Conservation (phyloP, 2,329 filamentous ascomycete species). For the Pseudogymnoascus sp. region DNA sequence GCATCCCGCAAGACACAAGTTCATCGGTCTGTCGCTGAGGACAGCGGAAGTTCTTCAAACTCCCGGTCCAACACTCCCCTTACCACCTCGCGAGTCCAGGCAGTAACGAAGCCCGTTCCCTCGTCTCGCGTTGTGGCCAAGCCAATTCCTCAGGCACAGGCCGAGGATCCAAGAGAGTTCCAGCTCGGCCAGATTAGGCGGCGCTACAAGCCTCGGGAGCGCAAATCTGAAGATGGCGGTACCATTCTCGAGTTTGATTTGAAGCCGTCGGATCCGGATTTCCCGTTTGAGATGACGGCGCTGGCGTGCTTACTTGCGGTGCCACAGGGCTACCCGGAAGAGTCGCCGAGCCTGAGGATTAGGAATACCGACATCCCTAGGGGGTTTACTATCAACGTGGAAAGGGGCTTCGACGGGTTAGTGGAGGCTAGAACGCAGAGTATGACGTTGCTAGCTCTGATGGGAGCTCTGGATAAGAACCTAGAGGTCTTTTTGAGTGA, state of each 20-base stretch:
- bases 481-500: constrained; percentile 62
- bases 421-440: constrained; percentile 42
- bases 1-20: constrained; percentile 16
- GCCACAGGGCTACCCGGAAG: constrained; percentile 53
- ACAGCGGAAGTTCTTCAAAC: constrained; percentile 15
- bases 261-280: constrained; percentile 71
- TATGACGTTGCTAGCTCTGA: constrained; percentile 54
- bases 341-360: constrained; percentile 51
- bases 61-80: constrained; percentile 10
- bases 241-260: constrained; percentile 57
- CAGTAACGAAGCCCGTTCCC: constrained; percentile 24
- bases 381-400: constrained; percentile 68
- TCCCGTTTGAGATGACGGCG: constrained; percentile 65
- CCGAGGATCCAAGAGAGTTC: constrained; percentile 61
- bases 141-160: constrained; percentile 57
- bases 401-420: constrained; percentile 62
- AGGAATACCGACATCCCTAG: constrained; percentile 62
- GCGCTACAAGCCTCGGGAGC: constrained; percentile 46
- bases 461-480: constrained; percentile 64
- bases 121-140: constrained; percentile 49
- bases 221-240: constrained; percentile 32
- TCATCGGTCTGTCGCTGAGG: constrained; percentile 4
- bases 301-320: constrained; percentile 61
- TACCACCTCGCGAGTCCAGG: constrained; percentile 19
- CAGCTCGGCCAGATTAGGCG: constrained; percentile 65